These are phyloP conservation scores for Candolleomyces aberdarensis DNA, from an alignment of 768 basidiomycete species.

Conservation along the genomic window DNA sequence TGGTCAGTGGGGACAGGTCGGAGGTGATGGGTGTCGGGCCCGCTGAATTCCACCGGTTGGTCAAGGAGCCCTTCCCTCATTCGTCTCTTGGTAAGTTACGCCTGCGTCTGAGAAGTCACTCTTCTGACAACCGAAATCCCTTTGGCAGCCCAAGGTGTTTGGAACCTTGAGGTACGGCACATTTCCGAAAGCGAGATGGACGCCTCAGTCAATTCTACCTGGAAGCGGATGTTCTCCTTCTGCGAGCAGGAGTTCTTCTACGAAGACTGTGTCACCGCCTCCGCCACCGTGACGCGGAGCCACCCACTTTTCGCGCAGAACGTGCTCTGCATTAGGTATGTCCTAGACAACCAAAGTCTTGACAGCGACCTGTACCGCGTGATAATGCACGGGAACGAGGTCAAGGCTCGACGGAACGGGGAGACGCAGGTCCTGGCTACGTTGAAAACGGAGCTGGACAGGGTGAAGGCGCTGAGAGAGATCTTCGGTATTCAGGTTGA, in stretches of 20 bases:
- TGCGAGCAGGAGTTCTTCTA: conserved; percentile 25
- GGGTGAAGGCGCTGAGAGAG: not conserved
- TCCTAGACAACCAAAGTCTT: conserved; percentile 19
- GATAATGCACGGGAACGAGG: conserved; percentile 21
- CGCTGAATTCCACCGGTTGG: conserved; percentile 22
- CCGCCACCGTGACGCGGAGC: conserved; percentile 18
- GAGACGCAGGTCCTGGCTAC: not conserved
- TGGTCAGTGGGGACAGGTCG: conserved; percentile 20
- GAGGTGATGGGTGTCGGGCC: conserved; percentile 18
- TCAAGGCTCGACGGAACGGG: conserved; percentile 17
- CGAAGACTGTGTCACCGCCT: conserved; percentile 20
- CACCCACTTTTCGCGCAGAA: conserved; percentile 21
- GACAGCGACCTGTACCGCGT: conserved; percentile 13
- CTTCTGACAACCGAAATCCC: no score
- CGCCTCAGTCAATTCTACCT: conserved; percentile 6
- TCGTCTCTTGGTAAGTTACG: conserved; percentile 6
- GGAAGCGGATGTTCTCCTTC: conserved; percentile 26
- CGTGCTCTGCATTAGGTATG: conserved; percentile 21
- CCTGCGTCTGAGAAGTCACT: not conserved
- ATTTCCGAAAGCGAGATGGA: not conserved
- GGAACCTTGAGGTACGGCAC: conserved; percentile 21
- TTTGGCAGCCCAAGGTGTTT: conserved; percentile 10
- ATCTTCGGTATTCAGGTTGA: not conserved
- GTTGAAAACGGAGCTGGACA: not conserved
- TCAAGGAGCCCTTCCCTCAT: conserved; percentile 9